Evolutionary conservation across 148 eudicot species (phyloP), one percentile per base, ranked within the genome.

Genomic region (Spergularia bocconei): DNA sequence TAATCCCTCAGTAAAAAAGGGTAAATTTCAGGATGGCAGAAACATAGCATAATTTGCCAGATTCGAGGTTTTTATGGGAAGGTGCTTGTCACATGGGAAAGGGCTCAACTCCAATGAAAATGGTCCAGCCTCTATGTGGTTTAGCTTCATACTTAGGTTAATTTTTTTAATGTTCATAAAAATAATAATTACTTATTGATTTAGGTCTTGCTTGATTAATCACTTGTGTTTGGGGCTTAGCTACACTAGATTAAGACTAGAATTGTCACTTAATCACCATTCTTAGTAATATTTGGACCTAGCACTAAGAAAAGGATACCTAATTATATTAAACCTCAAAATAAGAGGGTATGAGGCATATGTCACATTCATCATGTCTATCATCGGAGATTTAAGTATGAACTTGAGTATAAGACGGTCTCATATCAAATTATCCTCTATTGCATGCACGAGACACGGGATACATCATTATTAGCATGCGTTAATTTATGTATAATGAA

Each of bases 91-190:
- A 79, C 81, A 73, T 79, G 81, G 77, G 44, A 56, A 48, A 6
- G 73, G 66, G 56, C 71, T 73, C 58, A 33, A 73, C 53, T 73
- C 67, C 81, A 48, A 73, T 78, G 29, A 33, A 71, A 79, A 7
- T 79, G 81, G 77, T 79, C 81, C 81, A 78, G 71, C 81, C 77
- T 72, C 73, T 78, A 79, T 79, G 20, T 72, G 73, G 13, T 79
- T 73, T 66, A 66, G 81, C 41, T 73, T 75, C 55, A 56, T 56
- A 39, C 47, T 73, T 55, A 63, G 33, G 3, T 41, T 66, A 9
- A 19, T 65, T 64, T 58, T 58, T 33, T 47, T 36, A 71, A 29
- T 72, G 0, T 36, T 36, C 13, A 69, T 21, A 21, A 61, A 38
- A 56, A 7, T 54, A 33, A 17, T 55, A 16, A 57, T n/a, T n/a